Evolutionary conservation across 2,329 filamentous ascomycete species (phyloP).

Genomic region (Cytospora schulzeri): DNA sequence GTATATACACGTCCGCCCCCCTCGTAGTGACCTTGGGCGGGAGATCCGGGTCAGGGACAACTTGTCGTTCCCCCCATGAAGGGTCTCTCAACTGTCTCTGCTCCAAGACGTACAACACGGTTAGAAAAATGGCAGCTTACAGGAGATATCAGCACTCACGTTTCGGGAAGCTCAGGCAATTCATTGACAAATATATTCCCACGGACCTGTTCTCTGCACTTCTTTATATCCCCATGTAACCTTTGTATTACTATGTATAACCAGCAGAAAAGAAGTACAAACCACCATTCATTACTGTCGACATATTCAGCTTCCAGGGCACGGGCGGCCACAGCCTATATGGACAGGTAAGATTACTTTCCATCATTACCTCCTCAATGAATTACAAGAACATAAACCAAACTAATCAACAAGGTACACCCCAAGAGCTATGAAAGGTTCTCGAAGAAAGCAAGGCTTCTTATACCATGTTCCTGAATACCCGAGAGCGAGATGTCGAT

Average conservation of each 20-base stretch:
- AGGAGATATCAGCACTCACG: conserved; percentile 9
- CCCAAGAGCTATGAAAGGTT: background rate
- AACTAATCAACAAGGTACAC: background rate
- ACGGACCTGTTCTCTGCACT: conserved; percentile 17
- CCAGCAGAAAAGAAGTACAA: background rate
- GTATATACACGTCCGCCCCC: conserved; percentile 9
- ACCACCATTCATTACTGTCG: background rate
- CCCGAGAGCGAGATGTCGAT: conserved; percentile 13
- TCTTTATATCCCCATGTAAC: conserved; percentile 22
- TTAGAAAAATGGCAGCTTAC: background rate
- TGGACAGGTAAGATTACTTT: conserved; percentile 13
- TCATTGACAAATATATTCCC: conserved; percentile 9
- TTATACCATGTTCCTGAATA: conserved; percentile 13
- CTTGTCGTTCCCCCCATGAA: background rate
- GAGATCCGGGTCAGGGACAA: background rate
- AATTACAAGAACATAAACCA: background rate
- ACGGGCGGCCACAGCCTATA: conserved; percentile 6
- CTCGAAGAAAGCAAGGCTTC: background rate
- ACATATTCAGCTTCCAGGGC: conserved; percentile 8
- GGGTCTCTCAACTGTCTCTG: background rate
- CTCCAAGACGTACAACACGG: background rate
- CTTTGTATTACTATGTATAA: background rate
- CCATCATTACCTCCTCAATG: background rate
- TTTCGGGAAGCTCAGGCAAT: conserved; percentile 6
- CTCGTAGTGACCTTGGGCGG: background rate